Base-by-base conservation (phyloP, 1,284 basidiomycete species). In the Naganishia sp. region DNA sequence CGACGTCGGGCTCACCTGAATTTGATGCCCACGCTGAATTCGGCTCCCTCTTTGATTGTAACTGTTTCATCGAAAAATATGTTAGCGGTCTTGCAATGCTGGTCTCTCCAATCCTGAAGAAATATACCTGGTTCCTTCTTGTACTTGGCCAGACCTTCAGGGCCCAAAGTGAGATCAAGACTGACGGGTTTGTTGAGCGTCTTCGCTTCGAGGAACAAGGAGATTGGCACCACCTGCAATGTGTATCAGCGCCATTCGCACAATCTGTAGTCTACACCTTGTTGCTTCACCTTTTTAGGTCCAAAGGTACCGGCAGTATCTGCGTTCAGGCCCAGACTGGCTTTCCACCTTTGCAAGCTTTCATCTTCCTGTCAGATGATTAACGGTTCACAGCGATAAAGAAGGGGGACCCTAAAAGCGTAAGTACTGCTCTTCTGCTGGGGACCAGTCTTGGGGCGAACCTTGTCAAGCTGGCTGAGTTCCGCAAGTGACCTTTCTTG, bases 271-370 rank as follows among this genome's bases (percentile, higher is more conserved):
- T 23, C 44, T n/a, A 39, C 0, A 28, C 39, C 13, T n/a, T 6
- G 21, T 28, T 31, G 23, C 42, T 72, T 49, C 55, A 75, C 77
- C 72, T 78, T 78, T 64, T 77, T 78, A 13, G 70, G 67, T 9
- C 75, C 79, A 23, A 73, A 70, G 2, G 71, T 70, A 9, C 70
- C 72, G 18, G 70, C 72, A 5, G 57, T 69, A 6, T 70, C 70
- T n/a, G 77, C 74, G 10, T 72, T 77, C 42, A 85, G 74, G 18
- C 84, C 84, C 11, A 85, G 77, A 44, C 81, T 82, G 3, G 81
- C 81, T 73, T 85, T 85, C 84, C 84, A 85, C 64, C 82, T 79
- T 60, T 82, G 81, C 10, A 85, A 78, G 55, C 81, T 83, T 72
- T 84, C 84, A 72, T 85, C 84, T 63, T 84, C 81, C 72, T 81